These are phyloP conservation scores for Cyclotella sp. DNA, from an alignment of 108 stramenopile species.

Conservation along the genomic window DNA sequence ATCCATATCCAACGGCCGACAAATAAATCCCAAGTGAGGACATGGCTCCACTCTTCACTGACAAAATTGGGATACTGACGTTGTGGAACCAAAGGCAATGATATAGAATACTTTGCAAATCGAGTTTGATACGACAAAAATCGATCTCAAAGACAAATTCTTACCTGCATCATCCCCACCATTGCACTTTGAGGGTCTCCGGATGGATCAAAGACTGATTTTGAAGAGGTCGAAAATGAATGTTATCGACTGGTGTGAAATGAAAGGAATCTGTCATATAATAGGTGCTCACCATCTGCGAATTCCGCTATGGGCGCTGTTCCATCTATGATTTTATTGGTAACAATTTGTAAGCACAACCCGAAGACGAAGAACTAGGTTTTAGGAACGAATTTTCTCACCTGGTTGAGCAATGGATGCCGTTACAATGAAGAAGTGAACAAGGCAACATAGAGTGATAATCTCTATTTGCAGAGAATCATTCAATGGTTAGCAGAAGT, in stretches of 20 bases:
- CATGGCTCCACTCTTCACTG: conserved; percentile 89
- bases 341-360: background rate
- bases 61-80: conserved; percentile 88
- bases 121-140: background rate
- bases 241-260: too few relatives aligned
- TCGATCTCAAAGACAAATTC: background rate
- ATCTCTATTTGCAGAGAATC: conserved; percentile 32
- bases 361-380: background rate
- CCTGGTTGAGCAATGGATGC: conserved; percentile 69
- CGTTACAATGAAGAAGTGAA: conserved; percentile 84
- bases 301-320: conserved; percentile 88
- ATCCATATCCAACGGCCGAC: conserved; percentile 92
- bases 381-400: background rate
- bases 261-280: too few relatives aligned
- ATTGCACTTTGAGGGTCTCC: conserved; percentile 85
- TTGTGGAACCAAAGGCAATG: too few relatives aligned
- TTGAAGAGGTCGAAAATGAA: too few relatives aligned
- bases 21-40: conserved; percentile 92
- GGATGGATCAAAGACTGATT: conserved; percentile 74
- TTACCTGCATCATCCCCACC: conserved; percentile 76
- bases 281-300: conserved; percentile 52
- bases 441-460: conserved; percentile 64
- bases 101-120: background rate
- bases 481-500: background rate
- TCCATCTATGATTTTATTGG: conserved; percentile 18